Evolutionary conservation across 75 land plant genomes (phyloP), one percentile per base, ranked within the genome.

Genomic region (Cupressus sempervirens): DNA sequence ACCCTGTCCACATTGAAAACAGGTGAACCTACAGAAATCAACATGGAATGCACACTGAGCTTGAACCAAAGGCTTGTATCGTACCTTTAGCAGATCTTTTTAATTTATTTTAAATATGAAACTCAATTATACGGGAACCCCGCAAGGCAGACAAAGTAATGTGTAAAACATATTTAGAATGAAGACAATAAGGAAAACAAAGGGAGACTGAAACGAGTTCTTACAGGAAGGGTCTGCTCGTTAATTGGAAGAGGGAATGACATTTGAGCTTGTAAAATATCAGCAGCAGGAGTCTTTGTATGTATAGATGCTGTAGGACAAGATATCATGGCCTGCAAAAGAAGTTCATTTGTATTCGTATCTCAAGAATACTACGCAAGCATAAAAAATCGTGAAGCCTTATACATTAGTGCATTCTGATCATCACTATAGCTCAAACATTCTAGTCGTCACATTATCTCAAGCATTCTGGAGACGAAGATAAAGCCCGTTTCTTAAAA

Each of bases 281-380:
- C 94, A 67, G 45, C 85, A 36, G 90, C 87, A 32, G 93, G 92
- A n/a, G 62, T 89, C 86, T 88, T 91, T 7, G 97, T 92, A 67
- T 91, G 94, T 32, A 95, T 95, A 12, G 97, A 95, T 29, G 83
- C 67, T 13, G 95, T 94, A 40, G 97, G 97, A 82, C 97, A 95
- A 30, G 91, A 75, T 41, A 94, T 75, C 76, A 95, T 65, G 0
- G 97, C 97, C 95, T 95, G 86, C 81, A 89, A 83, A 32, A 80
- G 67, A 76, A 72, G 30, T n/a, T 10, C 18, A n/a, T 40, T 41
- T 41, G 15, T 15, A 35, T 43, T 81, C 8, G 20, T 26, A 30
- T 48, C 29, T 83, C 85, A 67, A 26, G 2, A 3, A 84, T 45
- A 36, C 23, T 30, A 81, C 18, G 5, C 45, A 58, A 30, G 30